A percentile compares a stretch with the other conserved stretches of the same genome.
Evolutionary conservation across 2,329 filamentous ascomycete species (phyloP).

Genomic region (Cladosporium sp.): DNA sequence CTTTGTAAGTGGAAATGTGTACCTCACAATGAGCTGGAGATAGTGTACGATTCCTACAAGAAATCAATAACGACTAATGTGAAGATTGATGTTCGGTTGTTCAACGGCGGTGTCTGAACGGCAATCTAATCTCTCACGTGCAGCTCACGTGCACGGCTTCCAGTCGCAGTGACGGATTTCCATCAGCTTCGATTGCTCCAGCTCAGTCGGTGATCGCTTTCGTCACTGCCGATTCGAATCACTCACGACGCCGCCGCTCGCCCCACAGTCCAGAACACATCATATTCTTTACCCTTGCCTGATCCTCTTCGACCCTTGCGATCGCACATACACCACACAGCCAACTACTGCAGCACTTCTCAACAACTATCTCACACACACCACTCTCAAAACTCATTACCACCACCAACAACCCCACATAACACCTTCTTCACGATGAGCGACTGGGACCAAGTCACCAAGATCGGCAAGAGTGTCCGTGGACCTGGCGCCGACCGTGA

Average conservation of each 20-base stretch:
- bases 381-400: neutral
- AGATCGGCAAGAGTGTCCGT: slow-evolving; percentile 86
- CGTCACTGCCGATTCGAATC: slow-evolving; percentile 4
- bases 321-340: neutral
- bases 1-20: neutral
- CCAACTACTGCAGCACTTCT: neutral
- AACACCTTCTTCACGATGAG: slow-evolving; percentile 42
- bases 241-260: neutral
- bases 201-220: slow-evolving; percentile 16
- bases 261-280: slow-evolving; percentile 16
- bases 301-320: neutral
- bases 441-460: slow-evolving; percentile 87
- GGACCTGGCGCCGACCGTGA: slow-evolving; percentile 72
- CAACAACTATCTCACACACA: neutral
- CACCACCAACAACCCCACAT: neutral
- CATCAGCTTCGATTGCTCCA: slow-evolving; percentile 8
- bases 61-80: neutral
- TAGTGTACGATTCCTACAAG: neutral
- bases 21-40: neutral
- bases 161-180: neutral
- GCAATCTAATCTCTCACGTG: neutral
- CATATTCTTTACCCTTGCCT: slow-evolving; percentile 16
- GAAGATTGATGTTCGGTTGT: neutral
- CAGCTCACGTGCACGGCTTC: neutral
- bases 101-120: neutral